Evolutionary conservation across 352 stramenopile species (phyloP).

Genomic region (Globisporangium solare): DNA sequence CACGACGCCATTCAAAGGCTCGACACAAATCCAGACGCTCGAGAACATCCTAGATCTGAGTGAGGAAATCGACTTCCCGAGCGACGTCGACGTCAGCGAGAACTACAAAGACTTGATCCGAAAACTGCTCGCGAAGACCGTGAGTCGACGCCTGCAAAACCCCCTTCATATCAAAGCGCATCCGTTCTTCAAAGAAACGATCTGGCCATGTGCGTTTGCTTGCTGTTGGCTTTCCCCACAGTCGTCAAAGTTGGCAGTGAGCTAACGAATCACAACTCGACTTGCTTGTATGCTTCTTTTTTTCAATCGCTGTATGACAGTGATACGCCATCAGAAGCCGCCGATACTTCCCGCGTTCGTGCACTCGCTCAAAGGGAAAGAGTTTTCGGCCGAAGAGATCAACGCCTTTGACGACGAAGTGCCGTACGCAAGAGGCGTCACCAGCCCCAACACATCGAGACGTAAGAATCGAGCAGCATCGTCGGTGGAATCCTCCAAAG

Average conservation of each 20-base stretch:
- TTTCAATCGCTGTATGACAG: slow-evolving; percentile 8
- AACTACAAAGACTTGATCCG: slow-evolving; percentile 76
- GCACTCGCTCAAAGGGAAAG: slow-evolving; percentile 27
- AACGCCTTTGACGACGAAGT: slow-evolving; percentile 38
- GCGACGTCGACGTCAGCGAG: slow-evolving; percentile 48
- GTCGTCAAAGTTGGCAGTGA: background rate
- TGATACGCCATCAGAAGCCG: slow-evolving; percentile 43
- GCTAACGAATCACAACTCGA: background rate
- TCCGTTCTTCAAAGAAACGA: slow-evolving; percentile 86
- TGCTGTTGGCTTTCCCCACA: background rate
- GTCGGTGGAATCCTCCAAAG: slow-evolving; percentile 2
- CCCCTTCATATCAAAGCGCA: slow-evolving; percentile 90
- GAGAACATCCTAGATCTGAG: slow-evolving; percentile 43
- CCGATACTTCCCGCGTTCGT: slow-evolving; percentile 36
- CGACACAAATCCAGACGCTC: slow-evolving; percentile 37
- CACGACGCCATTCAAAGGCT: slow-evolving; percentile 43
- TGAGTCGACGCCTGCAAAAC: slow-evolving; percentile 77
- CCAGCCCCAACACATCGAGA: slow-evolving; percentile 14
- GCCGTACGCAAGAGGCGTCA: slow-evolving; percentile 22
- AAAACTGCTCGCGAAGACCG: slow-evolving; percentile 26
- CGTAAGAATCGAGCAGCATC: slow-evolving; percentile 2
- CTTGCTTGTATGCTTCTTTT: background rate
- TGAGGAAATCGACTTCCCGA: slow-evolving; percentile 45
- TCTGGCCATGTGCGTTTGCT: slow-evolving; percentile 76
- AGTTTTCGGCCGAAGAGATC: slow-evolving; percentile 19